Evolutionary conservation across 208 protist species (phyloP), one percentile per base, ranked within the genome.

Genomic region (Wallacemonas sp.): DNA sequence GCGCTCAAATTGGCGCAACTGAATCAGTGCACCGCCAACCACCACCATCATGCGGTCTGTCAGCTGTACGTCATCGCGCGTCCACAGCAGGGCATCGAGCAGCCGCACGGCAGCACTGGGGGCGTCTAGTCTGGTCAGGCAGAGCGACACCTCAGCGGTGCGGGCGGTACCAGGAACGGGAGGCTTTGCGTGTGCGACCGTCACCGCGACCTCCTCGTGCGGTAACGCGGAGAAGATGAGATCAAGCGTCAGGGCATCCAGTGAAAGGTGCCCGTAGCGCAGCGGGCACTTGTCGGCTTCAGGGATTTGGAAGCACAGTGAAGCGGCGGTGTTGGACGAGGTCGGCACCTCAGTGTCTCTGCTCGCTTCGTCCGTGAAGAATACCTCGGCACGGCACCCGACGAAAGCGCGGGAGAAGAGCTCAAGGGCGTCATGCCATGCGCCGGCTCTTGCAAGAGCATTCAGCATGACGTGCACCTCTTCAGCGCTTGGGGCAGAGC

Each of bases 391-490:
- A 14, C 62, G 38, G 2, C 55, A 51, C n/a, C 56, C 59, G 12
- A 90, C 71, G 66, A 78, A 90, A 12, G 64, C 33, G 12, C 22
- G 55, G 24, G 33, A 62, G 61, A 95, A 92, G 8, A 81, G 34
- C 14, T 61, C 60, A 2, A 91, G 62, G 21, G 74, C 56, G 6
- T 72, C 71, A 22, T 70, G 26, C 76, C 73, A 89, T 22, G 62
- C 71, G 11, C 70, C 46, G 9, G 51, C 31, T 9, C 47, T 53
- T 3, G 77, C 89, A 15, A 90, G 58, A 8, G 64, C 24, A 63
- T 95, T 91, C 11, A 92, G 69, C 21, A 92, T 53, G 24, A 70
- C 60, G 28, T 79, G 82, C 36, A 94, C 56, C 31, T 94, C 84
- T 61, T 60, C 49, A 71, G 27, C 1, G 75, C 68, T 14, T 81